Evolutionary conservation across 2,329 filamentous ascomycete species (phyloP).

Genomic region (Lasiodiplodia theobromae): DNA sequence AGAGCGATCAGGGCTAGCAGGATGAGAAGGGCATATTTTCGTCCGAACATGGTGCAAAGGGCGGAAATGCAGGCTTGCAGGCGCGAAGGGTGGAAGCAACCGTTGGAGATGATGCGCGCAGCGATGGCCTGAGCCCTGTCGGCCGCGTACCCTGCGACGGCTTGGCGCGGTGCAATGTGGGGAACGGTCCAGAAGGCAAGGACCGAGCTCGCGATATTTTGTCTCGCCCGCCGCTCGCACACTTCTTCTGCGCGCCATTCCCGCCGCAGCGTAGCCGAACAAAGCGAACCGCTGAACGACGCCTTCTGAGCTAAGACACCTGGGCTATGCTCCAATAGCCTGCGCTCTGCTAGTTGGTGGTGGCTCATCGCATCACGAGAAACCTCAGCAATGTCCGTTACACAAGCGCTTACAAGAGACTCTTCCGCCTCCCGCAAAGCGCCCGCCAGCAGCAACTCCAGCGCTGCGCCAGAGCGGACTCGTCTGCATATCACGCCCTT

Average conservation of each 20-base stretch:
- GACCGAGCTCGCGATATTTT: slow-evolving; percentile 23
- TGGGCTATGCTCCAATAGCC: slow-evolving; percentile 12
- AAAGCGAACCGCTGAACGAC: not conserved
- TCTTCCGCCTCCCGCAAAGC: slow-evolving; percentile 19
- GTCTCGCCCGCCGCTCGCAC: slow-evolving; percentile 4
- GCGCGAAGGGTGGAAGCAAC: not conserved
- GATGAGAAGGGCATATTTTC: slow-evolving; percentile 9
- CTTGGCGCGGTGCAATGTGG: slow-evolving; percentile 14
- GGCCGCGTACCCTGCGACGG: slow-evolving; percentile 26
- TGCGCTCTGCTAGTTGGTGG: slow-evolving; percentile 3
- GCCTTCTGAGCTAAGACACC: slow-evolving; percentile 17
- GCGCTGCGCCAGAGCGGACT: slow-evolving; percentile 8
- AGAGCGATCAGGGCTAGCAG: slow-evolving; percentile 39
- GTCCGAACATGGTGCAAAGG: slow-evolving; percentile 22
- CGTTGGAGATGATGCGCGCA: slow-evolving; percentile 22
- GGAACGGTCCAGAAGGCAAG: slow-evolving; percentile 15
- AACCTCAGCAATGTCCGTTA: slow-evolving; percentile 25
- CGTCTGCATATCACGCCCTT: slow-evolving; percentile 89
- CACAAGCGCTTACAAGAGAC: slow-evolving; percentile 31
- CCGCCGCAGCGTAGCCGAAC: not conserved
- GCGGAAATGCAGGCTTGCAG: slow-evolving; percentile 5
- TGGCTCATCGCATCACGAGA: slow-evolving; percentile 20
- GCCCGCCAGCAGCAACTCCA: not conserved
- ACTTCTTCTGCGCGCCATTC: slow-evolving; percentile 2
- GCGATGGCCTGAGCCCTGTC: slow-evolving; percentile 12